Base-by-base conservation (phyloP, 2,329 filamentous ascomycete species). In the Xylaria sp. region DNA sequence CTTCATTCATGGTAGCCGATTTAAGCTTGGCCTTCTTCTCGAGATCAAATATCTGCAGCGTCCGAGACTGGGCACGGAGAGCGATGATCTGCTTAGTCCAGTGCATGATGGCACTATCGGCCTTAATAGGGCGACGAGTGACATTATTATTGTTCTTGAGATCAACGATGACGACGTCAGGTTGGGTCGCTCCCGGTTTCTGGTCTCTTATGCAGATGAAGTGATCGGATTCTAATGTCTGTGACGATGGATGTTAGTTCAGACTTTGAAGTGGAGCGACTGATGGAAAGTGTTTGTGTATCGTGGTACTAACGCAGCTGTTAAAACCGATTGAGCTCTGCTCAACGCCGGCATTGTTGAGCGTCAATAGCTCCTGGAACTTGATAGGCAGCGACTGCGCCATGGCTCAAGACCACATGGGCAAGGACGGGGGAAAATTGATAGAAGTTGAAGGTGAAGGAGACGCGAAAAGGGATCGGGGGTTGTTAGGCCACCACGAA, bases 51-150 rank as follows among this genome's bases (percentile, higher is more conserved):
- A 99, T 97, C 85, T 99, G 97, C 71, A 99, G 89, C 74, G 96
- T 99, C 80, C 94, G 89, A 73, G 92, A 92, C 82, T 98, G 94
- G 58, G 96, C 95, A 84, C 97, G 97, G 75, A 99, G 89, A 72
- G 97, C 96, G 79, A 99, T 98, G 81, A 99, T 93, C 82, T 97
- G 94, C 81, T 92, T 93, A 76, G 88, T 91, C 93, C 94, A 97
- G 89, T 99, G 96, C 96, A 99, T 98, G 81, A 99, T 97, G 77
- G 97, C 96, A 89, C 94, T 98, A 85, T 99, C 96, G 79, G 96
- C 96, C 87, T 97, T 98, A 86, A 99, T 99, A 58, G 95, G 94
- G 80, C 95, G 90, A 78, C 93, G 92, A 76, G 94, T 96, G 81
- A 98, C 90, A 86, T 96, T 95, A 89, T 97, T 98, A 85, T 91